Base-by-base conservation (phyloP, 495 filamentous ascomycete species). In the Penicillium parvum region DNA sequence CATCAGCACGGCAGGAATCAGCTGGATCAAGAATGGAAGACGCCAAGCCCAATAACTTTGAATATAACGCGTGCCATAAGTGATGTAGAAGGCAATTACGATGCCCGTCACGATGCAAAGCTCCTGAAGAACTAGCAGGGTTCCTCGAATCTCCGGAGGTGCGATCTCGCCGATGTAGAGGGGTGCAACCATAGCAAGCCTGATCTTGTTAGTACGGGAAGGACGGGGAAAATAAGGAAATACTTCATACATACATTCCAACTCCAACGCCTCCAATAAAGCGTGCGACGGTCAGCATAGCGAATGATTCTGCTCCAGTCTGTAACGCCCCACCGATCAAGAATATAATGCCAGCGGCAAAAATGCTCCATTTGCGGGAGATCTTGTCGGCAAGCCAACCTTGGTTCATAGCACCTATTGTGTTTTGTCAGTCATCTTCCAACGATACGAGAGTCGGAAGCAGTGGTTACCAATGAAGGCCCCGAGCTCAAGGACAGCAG, bases 1-100 rank as follows among this genome's bases (percentile, higher is more conserved):
- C 4, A 84, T 64, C 23, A 81, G 15, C 15, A 40, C 29, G 4
- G 79, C 78, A 0, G 81, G 76, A 12, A 72, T 56, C 20, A 79
- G 61, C 44, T 84, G 79, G 5, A 81, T 57, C 46, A 72, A 71
- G 36, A 79, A 76, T 0, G 82, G 81, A 5, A 76, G 52, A 1
- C 83, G 74, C 81, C 82, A 86, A 7, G 81, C 72, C 18, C 74
- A 72, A 10, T 40, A 21, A 12, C 40, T 28, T 1, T 33, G 16
- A 7, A 45, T 28, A 8, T 27, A 23, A 15, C 40, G n/a, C 2
- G 40, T 41, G 10, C 47, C 47, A 32, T 36, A 50, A 10, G 36
- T 45, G 18, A 45, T 50, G 26, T 23, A 40, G 37, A n/a, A 40
- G 23, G 37, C 37, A 7, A 40, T 40, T 1, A 68, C 60, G 36